A percentile compares a stretch with the other conserved stretches of the same genome.
phyloP scores from a whole-genome alignment of 1,284 basidiomycete genomes.

The Erythrobasidium hasegawianum region DNA sequence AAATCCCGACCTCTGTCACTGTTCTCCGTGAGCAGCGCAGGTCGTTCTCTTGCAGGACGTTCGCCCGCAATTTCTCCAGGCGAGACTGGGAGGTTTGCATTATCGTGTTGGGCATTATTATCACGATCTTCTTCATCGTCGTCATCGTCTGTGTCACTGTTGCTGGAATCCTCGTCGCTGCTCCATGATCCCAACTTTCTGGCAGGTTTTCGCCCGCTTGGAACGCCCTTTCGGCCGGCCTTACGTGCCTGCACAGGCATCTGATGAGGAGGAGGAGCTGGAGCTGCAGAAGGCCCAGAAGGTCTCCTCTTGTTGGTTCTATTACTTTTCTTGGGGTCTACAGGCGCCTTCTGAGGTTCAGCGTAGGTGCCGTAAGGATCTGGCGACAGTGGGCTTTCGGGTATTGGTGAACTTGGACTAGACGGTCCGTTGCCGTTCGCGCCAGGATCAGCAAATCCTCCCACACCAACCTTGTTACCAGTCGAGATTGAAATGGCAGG shows the following conservation, averaged over 20 bases:
- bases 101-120: neutral
- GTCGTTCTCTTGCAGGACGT: neutral
- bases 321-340: conserved; percentile 9
- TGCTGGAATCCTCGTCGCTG: conserved; percentile 33
- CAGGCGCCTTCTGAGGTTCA: neutral
- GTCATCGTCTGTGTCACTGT: conserved; percentile 23
- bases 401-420: conserved; percentile 10
- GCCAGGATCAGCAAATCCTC: neutral
- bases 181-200: conserved; percentile 30
- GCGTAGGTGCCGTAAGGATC: conserved; percentile 26
- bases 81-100: conserved; percentile 8
- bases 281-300: neutral
- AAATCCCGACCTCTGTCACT: neutral
- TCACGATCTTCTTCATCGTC: conserved; percentile 21
- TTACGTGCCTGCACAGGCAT: neutral
- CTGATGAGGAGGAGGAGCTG: neutral
- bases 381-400: conserved; percentile 22
- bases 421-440: neutral
- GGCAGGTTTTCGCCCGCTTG: neutral
- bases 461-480: neutral
- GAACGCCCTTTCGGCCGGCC: conserved; percentile 23
- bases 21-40: neutral
- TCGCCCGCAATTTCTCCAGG: neutral
- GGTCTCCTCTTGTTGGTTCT: conserved; percentile 11
- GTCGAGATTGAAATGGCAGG: conserved; percentile 23